Evolutionary conservation across 2,329 filamentous ascomycete genomes (phyloP).

Genomic region (Pyricularia pennisetigena): DNA sequence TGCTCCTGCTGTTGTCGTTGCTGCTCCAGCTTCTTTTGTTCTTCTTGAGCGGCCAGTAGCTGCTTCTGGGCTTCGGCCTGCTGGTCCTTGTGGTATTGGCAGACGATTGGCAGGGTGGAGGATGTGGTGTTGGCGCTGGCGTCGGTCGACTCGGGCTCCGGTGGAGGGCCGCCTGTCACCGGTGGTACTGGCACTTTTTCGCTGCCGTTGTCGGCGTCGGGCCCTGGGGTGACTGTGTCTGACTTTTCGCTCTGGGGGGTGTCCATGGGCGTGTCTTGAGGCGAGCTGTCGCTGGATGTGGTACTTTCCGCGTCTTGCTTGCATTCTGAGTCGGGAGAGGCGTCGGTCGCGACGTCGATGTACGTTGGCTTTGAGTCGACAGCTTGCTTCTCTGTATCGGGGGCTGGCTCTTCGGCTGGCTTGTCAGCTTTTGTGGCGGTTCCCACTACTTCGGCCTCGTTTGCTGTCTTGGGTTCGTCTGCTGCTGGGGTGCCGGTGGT

Average conservation of each 20-base stretch:
- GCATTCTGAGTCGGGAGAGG: slow-evolving; percentile 3
- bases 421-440: slow-evolving; percentile 9
- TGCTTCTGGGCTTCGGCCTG: slow-evolving; percentile 1
- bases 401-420: slow-evolving; percentile 10
- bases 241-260: slow-evolving; percentile 18
- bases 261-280: slow-evolving; percentile 16
- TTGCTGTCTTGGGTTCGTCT: not conserved
- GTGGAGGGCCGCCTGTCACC: slow-evolving; percentile 10
- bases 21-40: not conserved
- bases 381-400: slow-evolving; percentile 5
- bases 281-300: slow-evolving; percentile 12
- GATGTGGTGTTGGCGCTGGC: not conserved
- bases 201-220: slow-evolving; percentile 10
- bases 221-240: slow-evolving; percentile 5
- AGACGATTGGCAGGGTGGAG: not conserved
- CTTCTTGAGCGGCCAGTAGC: not conserved
- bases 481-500: not conserved
- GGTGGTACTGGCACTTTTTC: slow-evolving; percentile 25
- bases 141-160: not conserved
- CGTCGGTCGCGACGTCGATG: slow-evolving; percentile 3
- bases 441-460: not conserved
- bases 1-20: slow-evolving; percentile 2
- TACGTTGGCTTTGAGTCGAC: slow-evolving; percentile 8
- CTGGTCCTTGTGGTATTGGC: slow-evolving; percentile 5
- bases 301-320: slow-evolving; percentile 12